These are phyloP conservation scores for Pelomyxa schiedti DNA, from an alignment of 78 protist genomes.

Conservation along the genomic window DNA sequence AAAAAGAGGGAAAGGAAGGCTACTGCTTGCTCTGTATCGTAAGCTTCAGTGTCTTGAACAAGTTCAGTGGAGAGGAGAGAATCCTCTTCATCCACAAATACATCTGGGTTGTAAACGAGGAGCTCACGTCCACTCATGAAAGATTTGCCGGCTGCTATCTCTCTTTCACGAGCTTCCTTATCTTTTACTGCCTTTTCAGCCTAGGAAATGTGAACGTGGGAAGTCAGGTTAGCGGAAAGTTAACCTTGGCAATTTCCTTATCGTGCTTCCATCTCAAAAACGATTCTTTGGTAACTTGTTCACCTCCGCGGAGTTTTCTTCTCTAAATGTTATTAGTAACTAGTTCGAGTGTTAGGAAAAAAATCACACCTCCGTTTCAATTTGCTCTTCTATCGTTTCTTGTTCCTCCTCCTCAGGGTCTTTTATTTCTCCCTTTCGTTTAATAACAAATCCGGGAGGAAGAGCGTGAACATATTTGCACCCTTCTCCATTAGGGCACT, in stretches of 20 bases:
- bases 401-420: slow-evolving; percentile 15
- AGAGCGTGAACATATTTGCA: slow-evolving; percentile 71
- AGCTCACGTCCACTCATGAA: slow-evolving; percentile 62
- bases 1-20: too few species aligned
- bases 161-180: slow-evolving; percentile 41
- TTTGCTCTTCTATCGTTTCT: slow-evolving; percentile 51
- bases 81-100: slow-evolving; percentile 54
- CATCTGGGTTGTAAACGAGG: slow-evolving; percentile 55
- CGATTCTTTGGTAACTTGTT: slow-evolving; percentile 62
- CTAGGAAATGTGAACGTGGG: too few species aligned
- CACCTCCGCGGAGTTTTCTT: slow-evolving; percentile 25
- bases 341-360: not conserved
- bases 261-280: slow-evolving; percentile 63
- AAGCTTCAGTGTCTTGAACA: slow-evolving; percentile 1
- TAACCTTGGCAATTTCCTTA: slow-evolving; percentile 23
- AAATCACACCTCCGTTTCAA: slow-evolving; percentile 41
- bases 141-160: slow-evolving; percentile 37
- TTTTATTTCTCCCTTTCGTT: not conserved
- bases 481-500: slow-evolving; percentile 68
- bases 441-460: slow-evolving; percentile 72
- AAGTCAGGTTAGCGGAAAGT: too few species aligned
- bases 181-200: slow-evolving; percentile 37
- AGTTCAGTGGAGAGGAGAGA: slow-evolving; percentile 16
- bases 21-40: slow-evolving; percentile 9
- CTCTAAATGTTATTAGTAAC: not conserved